These are phyloP conservation scores for Aspergillus aculeatinus DNA, from an alignment of 2,329 filamentous ascomycete genomes.

Conservation along the genomic window DNA sequence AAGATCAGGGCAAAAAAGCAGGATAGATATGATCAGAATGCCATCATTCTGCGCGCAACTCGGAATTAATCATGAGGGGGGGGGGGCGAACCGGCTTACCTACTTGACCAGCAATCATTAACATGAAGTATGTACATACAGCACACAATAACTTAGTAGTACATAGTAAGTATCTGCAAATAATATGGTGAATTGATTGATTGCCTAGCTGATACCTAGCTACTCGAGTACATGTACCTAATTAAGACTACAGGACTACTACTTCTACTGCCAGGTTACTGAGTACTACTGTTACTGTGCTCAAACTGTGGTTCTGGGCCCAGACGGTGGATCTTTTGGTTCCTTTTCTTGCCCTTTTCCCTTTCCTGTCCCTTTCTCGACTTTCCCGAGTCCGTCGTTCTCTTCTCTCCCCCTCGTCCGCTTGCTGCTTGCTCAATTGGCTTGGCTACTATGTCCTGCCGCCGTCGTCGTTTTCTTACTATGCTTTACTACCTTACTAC, in stretches of 20 bases:
- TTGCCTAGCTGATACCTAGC: too few species aligned
- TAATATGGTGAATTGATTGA: too few species aligned
- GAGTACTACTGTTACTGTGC: not conserved
- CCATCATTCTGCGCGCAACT: too few species aligned
- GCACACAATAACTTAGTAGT: too few species aligned
- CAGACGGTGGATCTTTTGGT: slow-evolving; percentile 4
- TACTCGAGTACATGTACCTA: too few species aligned
- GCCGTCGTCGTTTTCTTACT: too few species aligned
- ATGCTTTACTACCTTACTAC: too few species aligned
- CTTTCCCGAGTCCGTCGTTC: not conserved
- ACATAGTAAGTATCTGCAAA: too few species aligned
- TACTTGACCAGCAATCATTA: not conserved
- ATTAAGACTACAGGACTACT: not conserved
- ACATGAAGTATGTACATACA: not conserved
- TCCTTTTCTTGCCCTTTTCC: not conserved
- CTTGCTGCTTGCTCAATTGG: not conserved
- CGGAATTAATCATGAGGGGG: too few species aligned
- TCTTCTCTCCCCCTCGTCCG: not conserved
- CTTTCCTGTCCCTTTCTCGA: not conserved
- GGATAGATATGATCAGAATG: too few species aligned
- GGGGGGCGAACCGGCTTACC: not conserved
- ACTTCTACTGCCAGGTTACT: not conserved
- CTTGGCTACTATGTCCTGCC: not conserved
- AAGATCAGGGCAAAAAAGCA: too few species aligned
- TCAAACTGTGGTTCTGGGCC: not conserved